These are phyloP conservation scores for Solanum ossicruentum DNA, from an alignment of 257 asterid genomes.

Conservation along the genomic window DNA sequence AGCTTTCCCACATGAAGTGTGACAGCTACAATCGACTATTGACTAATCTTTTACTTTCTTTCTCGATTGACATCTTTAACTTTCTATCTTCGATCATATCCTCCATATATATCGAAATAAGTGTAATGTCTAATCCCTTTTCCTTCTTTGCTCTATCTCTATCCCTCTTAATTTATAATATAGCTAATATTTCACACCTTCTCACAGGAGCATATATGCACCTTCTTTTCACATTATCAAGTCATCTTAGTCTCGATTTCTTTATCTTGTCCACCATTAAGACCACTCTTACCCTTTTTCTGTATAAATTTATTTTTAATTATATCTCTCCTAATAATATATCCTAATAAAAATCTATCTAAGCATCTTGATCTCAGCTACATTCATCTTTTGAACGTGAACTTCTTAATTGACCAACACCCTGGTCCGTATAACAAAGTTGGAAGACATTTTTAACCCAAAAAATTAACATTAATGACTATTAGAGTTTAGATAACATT, in stretches of 20 bases:
- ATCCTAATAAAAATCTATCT: not conserved
- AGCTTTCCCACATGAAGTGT: not conserved
- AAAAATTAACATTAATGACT: not conserved
- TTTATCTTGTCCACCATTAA: not conserved
- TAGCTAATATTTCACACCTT: too few species aligned
- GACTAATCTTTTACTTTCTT: not conserved
- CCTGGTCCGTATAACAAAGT: not conserved
- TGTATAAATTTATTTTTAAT: too few species aligned
- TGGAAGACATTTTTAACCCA: not conserved
- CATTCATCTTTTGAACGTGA: too few species aligned
- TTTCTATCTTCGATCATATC: not conserved
- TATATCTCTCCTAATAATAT: not conserved
- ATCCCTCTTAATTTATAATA: too few species aligned
- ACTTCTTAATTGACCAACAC: too few species aligned
- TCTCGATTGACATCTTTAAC: not conserved
- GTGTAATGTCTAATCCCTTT: too few species aligned
- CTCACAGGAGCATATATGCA: too few species aligned
- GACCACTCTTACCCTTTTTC: not conserved
- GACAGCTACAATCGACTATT: not conserved
- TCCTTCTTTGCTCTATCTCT: too few species aligned
- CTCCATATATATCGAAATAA: not conserved
- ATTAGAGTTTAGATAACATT: not conserved
- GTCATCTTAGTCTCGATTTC: too few species aligned
- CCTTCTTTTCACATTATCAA: too few species aligned
- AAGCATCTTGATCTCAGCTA: too few species aligned